A percentile compares a stretch with the other conserved stretches of the same genome.
These are phyloP conservation scores for Ogataea methylovora DNA, from an alignment of 805 yeast species.

Conservation along the genomic window DNA sequence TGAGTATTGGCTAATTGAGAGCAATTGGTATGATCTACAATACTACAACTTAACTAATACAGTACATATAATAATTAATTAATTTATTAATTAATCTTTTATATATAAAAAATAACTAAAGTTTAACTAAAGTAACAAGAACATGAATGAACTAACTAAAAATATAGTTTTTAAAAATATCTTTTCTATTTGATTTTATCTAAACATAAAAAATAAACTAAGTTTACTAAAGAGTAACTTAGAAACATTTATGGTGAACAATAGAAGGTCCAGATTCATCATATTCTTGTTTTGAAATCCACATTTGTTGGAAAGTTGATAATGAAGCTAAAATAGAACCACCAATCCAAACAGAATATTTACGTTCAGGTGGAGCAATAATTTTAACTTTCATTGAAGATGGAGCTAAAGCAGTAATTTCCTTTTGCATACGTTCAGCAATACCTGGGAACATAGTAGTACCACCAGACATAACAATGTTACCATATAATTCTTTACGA, in stretches of 20 bases:
- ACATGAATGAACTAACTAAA: no score
- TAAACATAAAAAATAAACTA: background rate
- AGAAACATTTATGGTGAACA: conserved; percentile 94
- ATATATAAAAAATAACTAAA: background rate
- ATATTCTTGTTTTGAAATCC: conserved; percentile 99
- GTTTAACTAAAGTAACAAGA: background rate
- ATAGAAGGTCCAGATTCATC: conserved; percentile 99
- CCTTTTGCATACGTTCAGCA: conserved; percentile 99
- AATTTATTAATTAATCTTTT: background rate
- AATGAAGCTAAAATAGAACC: conserved; percentile 98
- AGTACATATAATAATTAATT: no score
- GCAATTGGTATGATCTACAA: no score
- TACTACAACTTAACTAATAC: no score
- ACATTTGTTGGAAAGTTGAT: conserved; percentile 99
- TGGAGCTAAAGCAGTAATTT: conserved; percentile 98
- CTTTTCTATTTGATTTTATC: no score
- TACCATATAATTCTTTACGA: conserved; percentile 97
- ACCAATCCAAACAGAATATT: conserved; percentile 99
- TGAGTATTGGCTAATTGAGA: no score
- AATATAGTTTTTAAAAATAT: no score
- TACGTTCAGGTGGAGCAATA: conserved; percentile 99
- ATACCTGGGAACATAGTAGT: conserved; percentile 99
- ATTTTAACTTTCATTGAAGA: conserved; percentile 99
- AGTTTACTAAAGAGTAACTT: conserved; percentile 24
- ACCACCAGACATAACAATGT: conserved; percentile 99